These are phyloP conservation scores for Xylariaceae sp. DNA, from an alignment of 2,329 filamentous ascomycete species.

Conservation along the genomic window DNA sequence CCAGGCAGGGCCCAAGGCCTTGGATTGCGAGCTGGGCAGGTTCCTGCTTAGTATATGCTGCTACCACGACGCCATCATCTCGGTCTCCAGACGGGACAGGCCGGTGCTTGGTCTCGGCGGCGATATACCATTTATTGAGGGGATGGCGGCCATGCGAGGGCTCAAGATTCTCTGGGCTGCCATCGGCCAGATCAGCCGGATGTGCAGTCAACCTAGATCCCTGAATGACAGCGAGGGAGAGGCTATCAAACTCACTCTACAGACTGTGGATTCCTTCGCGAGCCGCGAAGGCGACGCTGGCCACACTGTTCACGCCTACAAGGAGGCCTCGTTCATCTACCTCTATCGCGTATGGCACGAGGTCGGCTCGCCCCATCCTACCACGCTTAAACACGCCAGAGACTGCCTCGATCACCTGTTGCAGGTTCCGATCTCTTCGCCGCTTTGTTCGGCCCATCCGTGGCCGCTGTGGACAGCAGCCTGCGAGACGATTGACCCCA, in stretches of 20 bases:
- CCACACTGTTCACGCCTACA: conserved; percentile 28
- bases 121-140: conserved; percentile 17
- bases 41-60: conserved; percentile 30
- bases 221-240: conserved; percentile 9
- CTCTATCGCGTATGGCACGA: conserved; percentile 28
- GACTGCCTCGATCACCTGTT: conserved; percentile 25
- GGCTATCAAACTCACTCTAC: conserved; percentile 5
- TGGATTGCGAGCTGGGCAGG: conserved; percentile 20
- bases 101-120: conserved; percentile 21
- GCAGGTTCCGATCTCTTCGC: conserved; percentile 23
- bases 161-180: conserved; percentile 10
- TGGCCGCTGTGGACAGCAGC: conserved; percentile 32
- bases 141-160: conserved; percentile 2
- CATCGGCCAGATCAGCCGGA: conserved; percentile 13
- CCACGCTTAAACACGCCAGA: conserved; percentile 19
- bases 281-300: conserved; percentile 15
- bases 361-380: conserved; percentile 19
- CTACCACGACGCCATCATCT: conserved; percentile 30
- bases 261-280: not conserved
- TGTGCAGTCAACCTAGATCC: conserved; percentile 3
- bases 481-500: conserved; percentile 26
- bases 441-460: conserved; percentile 27
- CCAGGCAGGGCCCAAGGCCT: conserved; percentile 11
- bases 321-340: conserved; percentile 29
- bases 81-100: conserved; percentile 23